Conservation (phyloP, 768 basidiomycete genomes). For the Podaxis sp. region DNA sequence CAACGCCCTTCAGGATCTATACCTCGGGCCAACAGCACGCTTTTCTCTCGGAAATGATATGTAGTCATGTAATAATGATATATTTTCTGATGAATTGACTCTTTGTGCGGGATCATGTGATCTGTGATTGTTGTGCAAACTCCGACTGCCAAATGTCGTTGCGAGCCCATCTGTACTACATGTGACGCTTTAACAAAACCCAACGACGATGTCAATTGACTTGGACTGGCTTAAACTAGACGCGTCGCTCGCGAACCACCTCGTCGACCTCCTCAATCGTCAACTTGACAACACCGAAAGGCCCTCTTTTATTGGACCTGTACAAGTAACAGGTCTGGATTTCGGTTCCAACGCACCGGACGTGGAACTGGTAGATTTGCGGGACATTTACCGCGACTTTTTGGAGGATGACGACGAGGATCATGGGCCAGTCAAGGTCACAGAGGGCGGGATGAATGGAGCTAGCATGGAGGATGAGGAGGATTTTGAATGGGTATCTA, state of each 20-base stretch:
- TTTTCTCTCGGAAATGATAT: neutral
- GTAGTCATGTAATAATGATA: neutral
- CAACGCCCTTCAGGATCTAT: slow-evolving; percentile 31
- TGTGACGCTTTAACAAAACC: neutral
- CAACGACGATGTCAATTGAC: slow-evolving; percentile 81
- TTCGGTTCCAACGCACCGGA: slow-evolving; percentile 84
- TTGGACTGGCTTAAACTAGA: slow-evolving; percentile 89
- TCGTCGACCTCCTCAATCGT: slow-evolving; percentile 74
- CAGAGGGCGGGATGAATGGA: slow-evolving; percentile 28
- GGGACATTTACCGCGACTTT: slow-evolving; percentile 94
- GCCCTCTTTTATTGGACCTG: slow-evolving; percentile 95
- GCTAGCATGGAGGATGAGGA: slow-evolving; percentile 53
- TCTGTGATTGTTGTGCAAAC: too few species aligned
- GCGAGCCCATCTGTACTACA: too few species aligned
- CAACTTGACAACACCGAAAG: slow-evolving; percentile 66
- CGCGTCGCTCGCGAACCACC: slow-evolving; percentile 57
- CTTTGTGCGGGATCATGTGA: neutral
- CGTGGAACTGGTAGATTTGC: slow-evolving; percentile 84
- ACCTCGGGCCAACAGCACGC: neutral
- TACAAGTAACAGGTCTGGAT: slow-evolving; percentile 80
- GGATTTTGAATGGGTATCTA: slow-evolving; percentile 78
- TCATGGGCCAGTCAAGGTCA: slow-evolving; percentile 47
- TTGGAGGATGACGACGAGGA: slow-evolving; percentile 75
- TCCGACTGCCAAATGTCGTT: too few species aligned
- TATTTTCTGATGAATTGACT: neutral